Conservation (phyloP, 352 stramenopile genomes). For the Thraustochytrium striatum region DNA sequence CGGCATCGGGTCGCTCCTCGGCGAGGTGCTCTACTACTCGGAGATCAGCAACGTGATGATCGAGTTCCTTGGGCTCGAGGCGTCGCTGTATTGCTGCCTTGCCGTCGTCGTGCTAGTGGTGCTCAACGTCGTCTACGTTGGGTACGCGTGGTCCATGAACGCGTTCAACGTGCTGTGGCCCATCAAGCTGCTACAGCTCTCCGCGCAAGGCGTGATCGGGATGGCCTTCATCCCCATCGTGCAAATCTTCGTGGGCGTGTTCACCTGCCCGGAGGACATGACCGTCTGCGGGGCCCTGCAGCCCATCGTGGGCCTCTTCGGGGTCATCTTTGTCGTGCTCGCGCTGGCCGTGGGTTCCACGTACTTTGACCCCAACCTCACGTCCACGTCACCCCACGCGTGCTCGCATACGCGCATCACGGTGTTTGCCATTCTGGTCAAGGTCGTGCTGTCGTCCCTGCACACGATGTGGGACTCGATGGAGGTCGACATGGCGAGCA, state of each 20-base stretch:
- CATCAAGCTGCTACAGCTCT: conserved; percentile 37
- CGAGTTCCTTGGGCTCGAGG: background rate
- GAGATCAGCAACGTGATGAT: conserved; percentile 35
- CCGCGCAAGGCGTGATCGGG: conserved; percentile 16
- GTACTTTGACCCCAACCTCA: conserved; percentile 38
- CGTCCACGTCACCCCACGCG: conserved; percentile 26
- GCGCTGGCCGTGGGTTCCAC: conserved; percentile 11
- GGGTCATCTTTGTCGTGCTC: conserved; percentile 14
- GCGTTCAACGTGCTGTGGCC: conserved; percentile 40
- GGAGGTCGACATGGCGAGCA: background rate
- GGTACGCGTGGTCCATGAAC: conserved; percentile 33
- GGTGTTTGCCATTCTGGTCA: conserved; percentile 44
- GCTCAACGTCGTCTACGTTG: conserved; percentile 23
- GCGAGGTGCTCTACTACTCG: conserved; percentile 20
- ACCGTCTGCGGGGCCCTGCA: background rate
- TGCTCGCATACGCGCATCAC: conserved; percentile 40
- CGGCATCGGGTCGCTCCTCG: background rate
- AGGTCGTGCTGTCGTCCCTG: conserved; percentile 33
- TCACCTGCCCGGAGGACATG: conserved; percentile 11
- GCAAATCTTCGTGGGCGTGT: conserved; percentile 13
- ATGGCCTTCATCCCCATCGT: conserved; percentile 44
- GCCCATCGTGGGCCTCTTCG: conserved; percentile 1
- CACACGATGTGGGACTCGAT: conserved; percentile 18
- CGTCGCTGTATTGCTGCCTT: background rate
- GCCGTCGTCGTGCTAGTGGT: conserved; percentile 1